These are phyloP conservation scores for Exophiala oligosperma DNA, from an alignment of 2,329 filamentous ascomycete genomes.

Conservation along the genomic window DNA sequence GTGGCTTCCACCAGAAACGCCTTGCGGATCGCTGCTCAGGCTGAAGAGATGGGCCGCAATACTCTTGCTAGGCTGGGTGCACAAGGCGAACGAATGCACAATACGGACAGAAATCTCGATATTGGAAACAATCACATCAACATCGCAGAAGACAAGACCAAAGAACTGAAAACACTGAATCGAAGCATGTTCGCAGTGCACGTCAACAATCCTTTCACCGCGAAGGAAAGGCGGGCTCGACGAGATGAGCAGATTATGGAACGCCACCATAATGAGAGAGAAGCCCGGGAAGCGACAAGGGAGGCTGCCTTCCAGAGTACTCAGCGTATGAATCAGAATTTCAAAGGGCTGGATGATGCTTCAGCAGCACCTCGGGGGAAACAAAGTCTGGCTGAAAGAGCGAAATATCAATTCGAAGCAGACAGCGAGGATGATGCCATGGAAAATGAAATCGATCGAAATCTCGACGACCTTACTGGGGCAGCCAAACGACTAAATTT, in stretches of 20 bases:
- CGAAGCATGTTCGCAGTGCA: conserved; percentile 88
- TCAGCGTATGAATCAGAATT: conserved; percentile 64
- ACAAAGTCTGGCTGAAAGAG: conserved; percentile 59
- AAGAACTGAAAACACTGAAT: conserved; percentile 82
- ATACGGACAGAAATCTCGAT: conserved; percentile 81
- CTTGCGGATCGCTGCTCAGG: conserved; percentile 65
- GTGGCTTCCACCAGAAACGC: conserved; percentile 71
- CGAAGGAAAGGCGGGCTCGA: conserved; percentile 61
- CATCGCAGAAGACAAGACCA: conserved; percentile 74
- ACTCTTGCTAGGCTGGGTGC: conserved; percentile 72
- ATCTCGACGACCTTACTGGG: conserved; percentile 60
- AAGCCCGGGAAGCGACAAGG: conserved; percentile 56
- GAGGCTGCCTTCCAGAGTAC: conserved; percentile 52
- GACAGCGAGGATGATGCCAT: conserved; percentile 69
- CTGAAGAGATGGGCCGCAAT: conserved; percentile 68
- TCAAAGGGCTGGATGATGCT: conserved; percentile 63
- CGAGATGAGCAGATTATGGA: conserved; percentile 70
- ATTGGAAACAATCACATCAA: conserved; percentile 74
- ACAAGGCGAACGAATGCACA: conserved; percentile 78
- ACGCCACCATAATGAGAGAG: conserved; percentile 60
- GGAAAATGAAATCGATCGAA: conserved; percentile 70
- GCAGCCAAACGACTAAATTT: conserved; percentile 70
- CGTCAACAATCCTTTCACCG: conserved; percentile 75
- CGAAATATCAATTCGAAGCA: conserved; percentile 78
- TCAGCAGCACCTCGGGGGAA: conserved; percentile 50